These are phyloP conservation scores for Metroxylon sagu DNA, from an alignment of 176 grass and related monocot genomes.

Conservation along the genomic window DNA sequence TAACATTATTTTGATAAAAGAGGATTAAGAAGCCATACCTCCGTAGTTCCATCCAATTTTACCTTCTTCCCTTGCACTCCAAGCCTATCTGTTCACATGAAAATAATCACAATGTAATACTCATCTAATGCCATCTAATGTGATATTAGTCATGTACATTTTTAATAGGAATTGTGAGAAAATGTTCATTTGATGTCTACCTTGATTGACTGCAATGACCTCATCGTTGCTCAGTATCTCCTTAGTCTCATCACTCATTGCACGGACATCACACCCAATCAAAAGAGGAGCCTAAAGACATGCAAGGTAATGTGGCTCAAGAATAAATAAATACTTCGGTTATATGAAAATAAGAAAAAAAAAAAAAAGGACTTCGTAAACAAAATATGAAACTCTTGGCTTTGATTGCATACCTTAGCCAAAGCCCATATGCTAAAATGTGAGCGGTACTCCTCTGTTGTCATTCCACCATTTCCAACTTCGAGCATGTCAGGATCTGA, in stretches of 20 bases:
- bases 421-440: conserved; percentile 99
- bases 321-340: neutral
- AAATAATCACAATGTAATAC: too few species aligned
- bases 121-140: too few species aligned
- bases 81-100: conserved; percentile 45
- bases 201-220: conserved; percentile 91
- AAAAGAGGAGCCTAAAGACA: conserved; percentile 67
- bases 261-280: conserved; percentile 71
- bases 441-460: conserved; percentile 68
- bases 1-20: too few species aligned
- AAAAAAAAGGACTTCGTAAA: too few species aligned
- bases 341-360: conserved; percentile 14
- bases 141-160: too few species aligned
- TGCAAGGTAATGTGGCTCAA: neutral
- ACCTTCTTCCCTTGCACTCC: conserved; percentile 94
- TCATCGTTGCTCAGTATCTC: conserved; percentile 70
- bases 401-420: conserved; percentile 39
- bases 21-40: conserved; percentile 29
- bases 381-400: neutral
- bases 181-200: conserved; percentile 14
- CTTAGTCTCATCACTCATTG: conserved; percentile 70
- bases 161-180: too few species aligned
- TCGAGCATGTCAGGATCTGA: conserved; percentile 96
- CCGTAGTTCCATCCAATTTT: conserved; percentile 34
- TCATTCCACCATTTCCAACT: conserved; percentile 91